Conservation (phyloP, 768 basidiomycete genomes). For the Serendipita vermifera region DNA sequence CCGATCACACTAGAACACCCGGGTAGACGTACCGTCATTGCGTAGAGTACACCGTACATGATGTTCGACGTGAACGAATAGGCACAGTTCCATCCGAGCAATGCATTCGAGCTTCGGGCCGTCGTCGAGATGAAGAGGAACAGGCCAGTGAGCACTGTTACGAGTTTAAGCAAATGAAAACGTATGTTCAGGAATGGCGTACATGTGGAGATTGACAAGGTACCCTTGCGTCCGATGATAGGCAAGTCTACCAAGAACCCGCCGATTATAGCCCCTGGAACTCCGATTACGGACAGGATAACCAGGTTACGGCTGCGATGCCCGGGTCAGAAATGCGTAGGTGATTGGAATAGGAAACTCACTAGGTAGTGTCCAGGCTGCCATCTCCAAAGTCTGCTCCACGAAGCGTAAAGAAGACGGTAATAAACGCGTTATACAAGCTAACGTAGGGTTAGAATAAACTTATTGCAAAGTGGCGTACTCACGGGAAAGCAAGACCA, state of each 20-base stretch:
- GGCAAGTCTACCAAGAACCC: conserved; percentile 42
- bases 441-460: conserved; percentile 15
- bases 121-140: conserved; percentile 49
- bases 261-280: conserved; percentile 45
- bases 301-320: conserved; percentile 29
- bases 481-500: conserved; percentile 60
- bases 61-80: conserved; percentile 45
- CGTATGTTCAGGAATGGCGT: conserved; percentile 11
- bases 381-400: conserved; percentile 60
- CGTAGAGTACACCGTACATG: conserved; percentile 41
- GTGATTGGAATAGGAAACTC: conserved; percentile 33
- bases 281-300: conserved; percentile 42
- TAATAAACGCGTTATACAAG: conserved; percentile 13
- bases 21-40: conserved; percentile 25
- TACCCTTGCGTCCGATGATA: conserved; percentile 39
- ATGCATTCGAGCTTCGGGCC: conserved; percentile 36
- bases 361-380: conserved; percentile 57
- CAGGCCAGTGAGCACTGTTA: conserved; percentile 37
- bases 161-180: not conserved
- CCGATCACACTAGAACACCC: not conserved
- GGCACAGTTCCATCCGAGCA: conserved; percentile 47
- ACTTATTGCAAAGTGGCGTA: conserved; percentile 13
- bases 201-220: conserved; percentile 40
- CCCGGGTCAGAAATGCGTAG: conserved; percentile 19
- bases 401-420: conserved; percentile 42